A percentile compares a stretch with the other conserved stretches of the same genome.
phyloP scores from a whole-genome alignment of 345 rosid species.

The Citropsis articulata region DNA sequence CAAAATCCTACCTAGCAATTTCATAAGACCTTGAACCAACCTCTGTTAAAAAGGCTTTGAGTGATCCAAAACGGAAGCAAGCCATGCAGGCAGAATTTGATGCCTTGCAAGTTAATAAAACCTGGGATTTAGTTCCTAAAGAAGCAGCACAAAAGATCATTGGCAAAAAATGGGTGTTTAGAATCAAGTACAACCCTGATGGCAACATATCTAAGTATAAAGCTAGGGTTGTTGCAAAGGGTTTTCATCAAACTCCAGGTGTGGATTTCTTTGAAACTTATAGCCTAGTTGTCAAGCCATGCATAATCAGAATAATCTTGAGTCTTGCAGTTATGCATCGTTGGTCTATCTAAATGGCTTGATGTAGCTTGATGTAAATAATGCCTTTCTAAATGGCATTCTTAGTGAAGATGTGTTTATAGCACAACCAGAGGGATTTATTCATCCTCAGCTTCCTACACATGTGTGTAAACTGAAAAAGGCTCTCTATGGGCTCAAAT shows the following conservation, averaged over 20 bases:
- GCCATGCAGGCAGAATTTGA: not conserved
- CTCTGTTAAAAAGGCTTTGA: not conserved
- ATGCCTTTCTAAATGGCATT: not conserved
- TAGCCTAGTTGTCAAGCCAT: not conserved
- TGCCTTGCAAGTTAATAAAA: not conserved
- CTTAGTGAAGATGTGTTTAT: not conserved
- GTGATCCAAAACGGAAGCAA: not conserved
- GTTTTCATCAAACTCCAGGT: not conserved
- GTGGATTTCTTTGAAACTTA: not conserved
- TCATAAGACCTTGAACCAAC: not conserved
- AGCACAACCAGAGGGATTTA: not conserved
- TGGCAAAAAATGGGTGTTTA: not conserved
- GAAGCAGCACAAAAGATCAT: rapidly evolving
- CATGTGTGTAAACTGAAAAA: not conserved
- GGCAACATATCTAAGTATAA: not conserved
- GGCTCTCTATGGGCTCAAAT: not conserved
- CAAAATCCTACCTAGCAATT: not conserved
- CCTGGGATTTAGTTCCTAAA: not conserved
- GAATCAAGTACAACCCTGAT: not conserved
- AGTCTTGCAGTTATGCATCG: not conserved
- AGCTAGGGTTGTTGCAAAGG: not conserved
- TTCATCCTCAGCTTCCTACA: not conserved
- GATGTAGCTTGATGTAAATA: not conserved
- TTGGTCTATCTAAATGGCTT: not conserved
- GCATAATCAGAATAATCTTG: not conserved